phyloP scores from a whole-genome alignment of 305 asterid species.

The Fraxinus nigra region DNA sequence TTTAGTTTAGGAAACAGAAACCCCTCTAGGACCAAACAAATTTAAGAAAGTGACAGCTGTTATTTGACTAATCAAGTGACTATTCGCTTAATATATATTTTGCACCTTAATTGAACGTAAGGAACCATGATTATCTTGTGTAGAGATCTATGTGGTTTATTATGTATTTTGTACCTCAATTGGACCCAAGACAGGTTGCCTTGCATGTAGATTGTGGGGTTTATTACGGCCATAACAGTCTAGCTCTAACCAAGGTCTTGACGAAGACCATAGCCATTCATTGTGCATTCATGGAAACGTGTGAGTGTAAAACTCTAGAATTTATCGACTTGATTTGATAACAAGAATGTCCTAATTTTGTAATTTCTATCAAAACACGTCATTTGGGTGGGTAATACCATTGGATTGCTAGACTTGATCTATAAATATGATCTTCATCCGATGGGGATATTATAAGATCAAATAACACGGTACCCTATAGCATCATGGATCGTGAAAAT shows the following conservation, averaged over 20 bases:
- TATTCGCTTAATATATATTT: neutral
- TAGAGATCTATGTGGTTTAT: neutral
- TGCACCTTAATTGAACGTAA: neutral
- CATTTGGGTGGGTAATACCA: neutral
- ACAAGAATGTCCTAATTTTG: neutral
- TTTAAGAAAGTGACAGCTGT: neutral
- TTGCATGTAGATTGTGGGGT: neutral
- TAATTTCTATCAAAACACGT: neutral
- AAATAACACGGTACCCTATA: neutral
- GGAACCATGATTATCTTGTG: neutral
- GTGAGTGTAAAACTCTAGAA: neutral
- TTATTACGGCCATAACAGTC: neutral
- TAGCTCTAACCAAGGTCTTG: neutral
- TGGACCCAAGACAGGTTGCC: neutral
- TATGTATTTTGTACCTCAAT: neutral
- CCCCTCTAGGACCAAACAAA: neutral
- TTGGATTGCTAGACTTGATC: neutral
- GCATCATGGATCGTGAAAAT: neutral
- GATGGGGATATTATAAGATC: neutral
- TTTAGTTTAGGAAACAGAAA: slow-evolving; percentile 7
- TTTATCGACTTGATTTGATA: neutral
- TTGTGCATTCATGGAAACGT: neutral
- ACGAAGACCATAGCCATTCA: neutral
- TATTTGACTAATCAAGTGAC: neutral
- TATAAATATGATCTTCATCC: neutral